These are phyloP conservation scores for Flaveria floridana DNA, from an alignment of 140 eudicot species.

Conservation along the genomic window DNA sequence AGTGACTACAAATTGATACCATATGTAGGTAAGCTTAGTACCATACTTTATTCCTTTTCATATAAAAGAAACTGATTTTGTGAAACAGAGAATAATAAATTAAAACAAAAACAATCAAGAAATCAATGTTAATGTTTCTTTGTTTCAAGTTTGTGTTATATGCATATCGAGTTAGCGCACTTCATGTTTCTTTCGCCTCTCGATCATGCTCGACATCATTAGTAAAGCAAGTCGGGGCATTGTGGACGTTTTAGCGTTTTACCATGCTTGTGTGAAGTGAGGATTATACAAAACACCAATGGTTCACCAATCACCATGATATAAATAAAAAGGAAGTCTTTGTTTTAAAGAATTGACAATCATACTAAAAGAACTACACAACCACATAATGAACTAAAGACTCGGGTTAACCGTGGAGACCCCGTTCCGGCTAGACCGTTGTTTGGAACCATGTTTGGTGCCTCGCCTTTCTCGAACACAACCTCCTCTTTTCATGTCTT, in stretches of 20 bases:
- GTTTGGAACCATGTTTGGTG: conserved; percentile 18
- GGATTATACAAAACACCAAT: not conserved
- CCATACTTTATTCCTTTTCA: not conserved
- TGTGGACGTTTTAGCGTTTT: not conserved
- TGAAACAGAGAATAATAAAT: not conserved
- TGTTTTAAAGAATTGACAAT: not conserved
- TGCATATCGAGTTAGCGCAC: too few species aligned
- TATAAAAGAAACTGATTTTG: not conserved
- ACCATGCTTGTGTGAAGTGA: not conserved
- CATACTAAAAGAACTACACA: conserved; percentile 3
- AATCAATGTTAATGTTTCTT: not conserved
- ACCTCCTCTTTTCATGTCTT: conserved; percentile 19
- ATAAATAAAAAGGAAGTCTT: not conserved
- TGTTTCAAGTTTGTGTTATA: not conserved
- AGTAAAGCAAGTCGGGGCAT: too few species aligned
- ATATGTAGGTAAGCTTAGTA: not conserved
- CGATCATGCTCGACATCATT: not conserved
- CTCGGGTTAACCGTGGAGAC: not conserved
- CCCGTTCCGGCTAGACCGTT: not conserved
- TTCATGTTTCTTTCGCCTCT: too few species aligned
- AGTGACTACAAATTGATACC: not conserved
- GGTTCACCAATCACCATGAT: conserved; percentile 15
- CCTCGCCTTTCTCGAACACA: conserved; percentile 26
- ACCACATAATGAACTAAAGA: not conserved
- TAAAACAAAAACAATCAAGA: conserved; percentile 8